Evolutionary conservation across 768 basidiomycete genomes (phyloP).

Genomic region (Trametes cubensis): DNA sequence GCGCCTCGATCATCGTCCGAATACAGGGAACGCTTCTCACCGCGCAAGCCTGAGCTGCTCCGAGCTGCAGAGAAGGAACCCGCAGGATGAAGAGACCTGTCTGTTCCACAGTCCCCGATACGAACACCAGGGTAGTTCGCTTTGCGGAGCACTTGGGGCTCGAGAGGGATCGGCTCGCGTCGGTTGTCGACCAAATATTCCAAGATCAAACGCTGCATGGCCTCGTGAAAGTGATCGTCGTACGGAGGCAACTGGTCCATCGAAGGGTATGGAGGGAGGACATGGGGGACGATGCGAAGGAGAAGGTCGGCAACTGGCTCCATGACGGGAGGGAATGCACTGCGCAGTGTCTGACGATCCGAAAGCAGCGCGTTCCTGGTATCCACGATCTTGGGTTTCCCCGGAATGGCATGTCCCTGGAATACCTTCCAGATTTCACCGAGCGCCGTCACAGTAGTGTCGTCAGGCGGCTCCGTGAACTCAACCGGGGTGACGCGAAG

Average conservation of each 20-base stretch:
- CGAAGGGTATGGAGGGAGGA: background rate
- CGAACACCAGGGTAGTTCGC: background rate
- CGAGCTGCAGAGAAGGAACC: no score
- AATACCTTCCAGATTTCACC: background rate
- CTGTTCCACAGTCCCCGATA: background rate
- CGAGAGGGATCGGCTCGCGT: background rate
- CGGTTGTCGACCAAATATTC: background rate
- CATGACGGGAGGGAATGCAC: background rate
- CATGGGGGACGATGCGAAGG: background rate
- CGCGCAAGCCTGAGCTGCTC: no score
- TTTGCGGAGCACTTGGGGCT: background rate
- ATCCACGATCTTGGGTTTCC: background rate
- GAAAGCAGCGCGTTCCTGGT: background rate
- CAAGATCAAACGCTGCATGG: background rate
- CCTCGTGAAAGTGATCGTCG: background rate
- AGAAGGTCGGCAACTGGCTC: background rate
- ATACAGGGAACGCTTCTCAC: no score
- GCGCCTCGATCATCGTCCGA: no score
- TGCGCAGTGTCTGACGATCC: background rate
- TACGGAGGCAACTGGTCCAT: background rate
- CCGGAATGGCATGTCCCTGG: background rate
- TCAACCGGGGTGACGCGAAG: background rate
- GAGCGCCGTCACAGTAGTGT: background rate
- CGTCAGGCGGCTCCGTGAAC: background rate
- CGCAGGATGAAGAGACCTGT: no score